Percentiles rank a stretch among this genome's conserved stretches.
phyloP scores from a whole-genome alignment of 768 basidiomycete species.

The Artomyces pyxidatus region DNA sequence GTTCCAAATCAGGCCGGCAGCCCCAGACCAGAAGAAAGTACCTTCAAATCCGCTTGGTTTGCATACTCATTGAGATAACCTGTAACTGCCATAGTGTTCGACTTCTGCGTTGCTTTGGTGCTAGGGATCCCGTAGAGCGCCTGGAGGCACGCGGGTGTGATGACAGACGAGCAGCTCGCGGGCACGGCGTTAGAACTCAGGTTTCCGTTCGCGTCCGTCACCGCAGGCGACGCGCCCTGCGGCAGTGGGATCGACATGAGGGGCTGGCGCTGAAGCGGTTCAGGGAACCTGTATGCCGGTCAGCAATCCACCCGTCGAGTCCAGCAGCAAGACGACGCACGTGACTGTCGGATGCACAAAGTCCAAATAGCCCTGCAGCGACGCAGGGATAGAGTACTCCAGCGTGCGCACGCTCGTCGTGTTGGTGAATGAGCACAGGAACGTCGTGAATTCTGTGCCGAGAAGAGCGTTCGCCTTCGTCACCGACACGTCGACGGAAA shows the following conservation, averaged over 20 bases:
- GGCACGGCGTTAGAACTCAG: not conserved
- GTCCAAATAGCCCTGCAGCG: constrained; percentile 11
- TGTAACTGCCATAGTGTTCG: constrained; percentile 14
- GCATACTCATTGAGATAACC: constrained; percentile 17
- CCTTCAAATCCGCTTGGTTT: constrained; percentile 12
- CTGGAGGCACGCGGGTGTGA: constrained; percentile 18
- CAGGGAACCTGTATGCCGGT: constrained; percentile 1
- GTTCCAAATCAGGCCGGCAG: too few relatives aligned
- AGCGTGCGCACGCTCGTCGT: constrained; percentile 14
- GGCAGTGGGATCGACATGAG: constrained; percentile 1
- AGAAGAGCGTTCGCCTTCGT: constrained; percentile 14
- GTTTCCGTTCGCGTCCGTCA: not conserved
- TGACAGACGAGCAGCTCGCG: constrained; percentile 1
- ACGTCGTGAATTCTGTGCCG: constrained; percentile 13
- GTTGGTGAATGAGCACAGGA: constrained; percentile 7
- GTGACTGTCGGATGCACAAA: constrained; percentile 14
- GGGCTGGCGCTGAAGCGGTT: not conserved
- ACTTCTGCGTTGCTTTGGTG: constrained; percentile 2
- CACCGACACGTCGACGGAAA: constrained; percentile 14
- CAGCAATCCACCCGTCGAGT: not conserved
- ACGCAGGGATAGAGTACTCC: constrained; percentile 15
- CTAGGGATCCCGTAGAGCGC: constrained; percentile 17
- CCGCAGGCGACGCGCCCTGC: not conserved
- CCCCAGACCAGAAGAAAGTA: not conserved
- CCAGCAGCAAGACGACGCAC: not conserved